Base-by-base conservation (phyloP, 2,329 filamentous ascomycete species). In the Hypomyces perniciosus region DNA sequence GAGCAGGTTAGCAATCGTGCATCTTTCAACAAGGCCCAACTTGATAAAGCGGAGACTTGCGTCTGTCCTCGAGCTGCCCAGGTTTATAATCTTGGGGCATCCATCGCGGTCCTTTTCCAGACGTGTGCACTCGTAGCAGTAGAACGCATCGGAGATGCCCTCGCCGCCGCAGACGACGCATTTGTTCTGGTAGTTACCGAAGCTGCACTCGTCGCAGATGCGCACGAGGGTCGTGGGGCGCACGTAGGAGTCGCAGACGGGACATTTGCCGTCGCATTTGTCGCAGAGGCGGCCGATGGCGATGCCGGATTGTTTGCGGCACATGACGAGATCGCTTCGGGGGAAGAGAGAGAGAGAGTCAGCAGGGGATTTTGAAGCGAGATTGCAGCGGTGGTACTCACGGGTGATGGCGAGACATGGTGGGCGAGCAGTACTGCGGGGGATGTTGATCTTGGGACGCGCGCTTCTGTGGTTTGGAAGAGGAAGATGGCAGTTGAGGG, bases 131-230 rank as follows among this genome's bases (percentile, higher is more conserved):
- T 99, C 93, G 67, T 97, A 97, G 77, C 93, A 99, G 76, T 99
- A 99, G 72, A 97, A 97, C 45, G 93, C 93, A 69, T 99, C 93
- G 33, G 88, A 93, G 68, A 99, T 99, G 30, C 93, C 93, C 74
- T 97, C 93, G 62, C 93, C 93, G 68, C 93, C 93, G 72, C 93
- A 99, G 40, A 99, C 93, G 60, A 99, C 90, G 69, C 93, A 99
- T 72, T 99, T 99, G 77, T 99, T 99, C 75, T 97, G 93, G 77
- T 96, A 99, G 79, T 99, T 99, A 66, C 93, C 93, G 70, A 99
- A 99, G 68, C 88, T 91, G 79, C 93, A 99, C 75, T 99, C 93
- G 76, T 99, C 93, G 78, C 93, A 99, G 75, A 99, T 97, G 65
- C 92, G 90, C 54, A 95, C 93, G 51, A 97, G 85, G 7, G 93